Conservation (phyloP, 2,329 filamentous ascomycete genomes). For the Botrytis elliptica region DNA sequence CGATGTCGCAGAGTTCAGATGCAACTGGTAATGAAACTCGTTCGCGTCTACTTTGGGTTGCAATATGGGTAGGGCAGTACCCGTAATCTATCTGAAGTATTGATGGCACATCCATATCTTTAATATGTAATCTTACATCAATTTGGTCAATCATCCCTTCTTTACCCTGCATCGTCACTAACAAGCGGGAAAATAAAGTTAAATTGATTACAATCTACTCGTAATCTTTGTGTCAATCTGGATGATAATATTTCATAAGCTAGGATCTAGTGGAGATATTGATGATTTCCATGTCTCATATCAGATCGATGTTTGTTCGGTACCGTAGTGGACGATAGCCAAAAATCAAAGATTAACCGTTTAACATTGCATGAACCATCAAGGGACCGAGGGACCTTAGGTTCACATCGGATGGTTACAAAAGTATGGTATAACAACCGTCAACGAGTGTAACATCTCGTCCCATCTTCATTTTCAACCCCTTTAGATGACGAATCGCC, state of each 20-base stretch:
- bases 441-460: not conserved
- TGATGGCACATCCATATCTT: not conserved
- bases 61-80: not conserved
- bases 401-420: not conserved
- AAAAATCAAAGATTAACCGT: not conserved
- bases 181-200: too few species aligned
- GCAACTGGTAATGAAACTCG: not conserved
- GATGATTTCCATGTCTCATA: too few species aligned
- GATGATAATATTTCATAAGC: too few species aligned
- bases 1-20: not conserved
- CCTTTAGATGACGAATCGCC: not conserved
- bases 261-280: too few species aligned
- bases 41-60: not conserved
- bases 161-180: not conserved
- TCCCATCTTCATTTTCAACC: not conserved
- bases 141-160: not conserved
- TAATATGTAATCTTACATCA: not conserved
- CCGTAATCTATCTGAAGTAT: not conserved
- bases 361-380: not conserved
- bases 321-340: not conserved
- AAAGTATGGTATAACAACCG: not conserved
- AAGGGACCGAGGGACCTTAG: not conserved
- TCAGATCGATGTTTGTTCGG: not conserved
- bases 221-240: too few species aligned
- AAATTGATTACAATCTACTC: too few species aligned